A percentile compares a stretch with the other conserved stretches of the same genome.
These are phyloP conservation scores for Leccinum huronense DNA, from an alignment of 1,284 basidiomycete genomes.

Conservation along the genomic window DNA sequence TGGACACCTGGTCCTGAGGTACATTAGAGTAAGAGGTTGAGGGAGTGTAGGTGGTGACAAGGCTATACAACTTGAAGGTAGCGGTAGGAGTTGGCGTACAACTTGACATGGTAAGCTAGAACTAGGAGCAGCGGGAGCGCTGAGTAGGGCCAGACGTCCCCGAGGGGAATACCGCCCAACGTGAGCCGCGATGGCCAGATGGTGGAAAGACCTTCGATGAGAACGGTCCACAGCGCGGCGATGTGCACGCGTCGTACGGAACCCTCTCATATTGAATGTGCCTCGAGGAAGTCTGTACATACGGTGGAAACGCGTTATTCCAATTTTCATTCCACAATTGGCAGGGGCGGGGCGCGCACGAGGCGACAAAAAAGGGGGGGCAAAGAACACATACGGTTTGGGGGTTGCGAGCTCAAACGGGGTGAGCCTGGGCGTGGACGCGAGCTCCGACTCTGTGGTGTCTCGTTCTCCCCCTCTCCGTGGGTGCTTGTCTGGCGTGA, in stretches of 20 bases:
- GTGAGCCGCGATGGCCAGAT: constrained; percentile 87
- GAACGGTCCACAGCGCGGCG: constrained; percentile 74
- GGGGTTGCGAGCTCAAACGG: neutral
- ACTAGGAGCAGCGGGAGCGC: constrained; percentile 38
- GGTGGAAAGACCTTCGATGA: constrained; percentile 79
- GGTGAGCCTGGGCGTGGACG: neutral
- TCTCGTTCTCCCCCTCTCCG: constrained; percentile 1
- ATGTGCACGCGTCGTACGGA: constrained; percentile 54
- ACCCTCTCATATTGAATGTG: constrained; percentile 46
- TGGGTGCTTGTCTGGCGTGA: neutral
- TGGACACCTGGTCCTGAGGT: constrained; percentile 30
- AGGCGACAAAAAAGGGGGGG: constrained; percentile 1
- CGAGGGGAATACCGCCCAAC: constrained; percentile 67
- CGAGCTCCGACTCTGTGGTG: constrained; percentile 1
- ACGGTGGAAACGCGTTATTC: constrained; percentile 3
- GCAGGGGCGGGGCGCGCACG: constrained; percentile 2
- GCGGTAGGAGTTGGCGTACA: constrained; percentile 39
- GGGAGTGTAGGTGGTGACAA: constrained; percentile 33
- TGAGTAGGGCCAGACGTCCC: constrained; percentile 88
- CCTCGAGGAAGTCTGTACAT: constrained; percentile 66
- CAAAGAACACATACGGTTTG: too few relatives aligned
- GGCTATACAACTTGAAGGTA: constrained; percentile 35
- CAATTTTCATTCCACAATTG: constrained; percentile 1
- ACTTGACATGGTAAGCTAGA: constrained; percentile 19
- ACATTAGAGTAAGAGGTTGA: constrained; percentile 39